Evolutionary conservation across 495 filamentous ascomycete species (phyloP), one percentile per base, ranked within the genome.

Genomic region (Penicillium odoratum): DNA sequence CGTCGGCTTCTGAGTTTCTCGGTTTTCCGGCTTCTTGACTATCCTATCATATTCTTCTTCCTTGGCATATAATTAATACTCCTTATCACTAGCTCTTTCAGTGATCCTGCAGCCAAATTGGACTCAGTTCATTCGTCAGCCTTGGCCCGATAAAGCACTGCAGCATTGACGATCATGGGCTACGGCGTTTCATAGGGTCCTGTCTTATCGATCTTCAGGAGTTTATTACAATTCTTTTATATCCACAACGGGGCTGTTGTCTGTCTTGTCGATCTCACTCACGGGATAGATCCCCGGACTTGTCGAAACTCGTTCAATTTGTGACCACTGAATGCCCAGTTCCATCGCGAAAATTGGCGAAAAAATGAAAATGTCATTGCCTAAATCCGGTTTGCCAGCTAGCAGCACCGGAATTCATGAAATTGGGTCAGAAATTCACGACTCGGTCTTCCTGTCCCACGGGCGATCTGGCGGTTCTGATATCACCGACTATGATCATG

Each of bases 391-490:
- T 0, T 16, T 48, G 16, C 26, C 46, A 30, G 8, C 11, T 15
- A 31, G 46, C 7, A 30, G 25, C 28, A 13, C 15, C 7, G 46
- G 10, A 46, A 40, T 7, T 9, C 33, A 29, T 36, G 49, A 40
- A 18, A 28, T 18, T 7, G 34, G 57, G 28, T 25, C 51, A 2
- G 60, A 51, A 31, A 43, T 65, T 3, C 53, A 60, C 18, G 56
- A 57, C 15, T 30, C 29, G 5, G 48, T 36, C 21, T 33, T 30
- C 7, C 9, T 28, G 4, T 40, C 25, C 4, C 51, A 60, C 8
- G 48, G 59, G 3, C 59, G 40, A 36, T 68, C 62, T 7, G 53
- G 30, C n/a, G 21, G 16, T 11, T 66, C 63, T 9, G 64, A 51
- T 30, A 56, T 62, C 28, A 34, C 15, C 8, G 25, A 13, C 7